Percentiles rank a stretch among this genome's conserved stretches.
Evolutionary conservation across 768 basidiomycete genomes (phyloP).

Genomic region (Termitomyces eurrhizus): DNA sequence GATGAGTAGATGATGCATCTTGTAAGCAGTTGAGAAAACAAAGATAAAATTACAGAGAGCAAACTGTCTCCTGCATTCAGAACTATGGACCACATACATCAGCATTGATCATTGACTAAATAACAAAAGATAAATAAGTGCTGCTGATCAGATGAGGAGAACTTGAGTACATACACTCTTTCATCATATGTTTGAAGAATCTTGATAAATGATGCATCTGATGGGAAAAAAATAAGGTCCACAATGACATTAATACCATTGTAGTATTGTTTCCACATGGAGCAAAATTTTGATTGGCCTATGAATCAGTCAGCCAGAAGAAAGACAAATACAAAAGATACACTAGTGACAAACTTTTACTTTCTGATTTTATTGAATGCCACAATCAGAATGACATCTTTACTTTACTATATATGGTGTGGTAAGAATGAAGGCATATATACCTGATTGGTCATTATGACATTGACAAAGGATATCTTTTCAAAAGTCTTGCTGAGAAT

Average conservation of each 20-base stretch:
- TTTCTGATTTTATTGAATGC: constrained; percentile 91
- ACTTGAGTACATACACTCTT: constrained; percentile 84
- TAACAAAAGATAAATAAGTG: constrained; percentile 48
- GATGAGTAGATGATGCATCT: constrained; percentile 65
- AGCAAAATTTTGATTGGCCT: constrained; percentile 92
- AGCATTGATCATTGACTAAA: not conserved
- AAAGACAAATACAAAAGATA: constrained; percentile 13
- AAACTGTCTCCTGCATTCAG: constrained; percentile 73
- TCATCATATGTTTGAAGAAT: constrained; percentile 63
- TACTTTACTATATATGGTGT: constrained; percentile 65
- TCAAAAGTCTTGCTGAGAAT: constrained; percentile 67
- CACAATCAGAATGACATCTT: constrained; percentile 95
- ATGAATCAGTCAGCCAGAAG: not conserved
- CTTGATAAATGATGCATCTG: constrained; percentile 78
- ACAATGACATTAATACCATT: constrained; percentile 89
- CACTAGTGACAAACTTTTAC: constrained; percentile 92
- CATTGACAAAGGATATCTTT: constrained; percentile 93
- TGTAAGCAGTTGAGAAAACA: constrained; percentile 21
- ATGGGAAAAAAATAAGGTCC: constrained; percentile 88
- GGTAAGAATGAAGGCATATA: not conserved
- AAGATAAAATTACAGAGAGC: not conserved
- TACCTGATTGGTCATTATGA: constrained; percentile 83
- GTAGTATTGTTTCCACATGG: constrained; percentile 95
- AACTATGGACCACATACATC: constrained; percentile 44
- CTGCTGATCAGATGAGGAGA: constrained; percentile 83